Base-by-base conservation (phyloP, 139 green algal genomes). In the Chlorella sp. region DNA sequence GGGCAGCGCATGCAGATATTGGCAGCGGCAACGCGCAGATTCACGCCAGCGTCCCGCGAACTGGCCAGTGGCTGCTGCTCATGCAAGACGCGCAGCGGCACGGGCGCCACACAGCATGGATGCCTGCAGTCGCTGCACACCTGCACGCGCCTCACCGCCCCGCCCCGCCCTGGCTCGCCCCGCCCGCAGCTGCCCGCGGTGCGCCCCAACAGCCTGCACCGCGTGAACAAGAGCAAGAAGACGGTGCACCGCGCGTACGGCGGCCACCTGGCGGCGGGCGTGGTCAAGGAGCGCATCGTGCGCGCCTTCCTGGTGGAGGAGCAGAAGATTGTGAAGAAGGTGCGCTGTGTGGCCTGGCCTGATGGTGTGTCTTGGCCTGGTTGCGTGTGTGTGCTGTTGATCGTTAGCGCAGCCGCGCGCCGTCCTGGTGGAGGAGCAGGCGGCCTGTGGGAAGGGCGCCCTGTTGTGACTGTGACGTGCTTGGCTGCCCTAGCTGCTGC, bases 321-420 rank as follows among this genome's bases (percentile, higher is more conserved):
- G 94, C 97, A 99, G 93, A 99, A 99, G 95, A 99, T 99, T 85
- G 97, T 99, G 26, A 99, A 99, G 95, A 98, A 98, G 94, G 97
- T 98, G 88, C n/a, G 87, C 38, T 79, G n/a, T 24, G 51, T 11
- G 8, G 46, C 46, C 11, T 8, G 11, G 8, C 8, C 46, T 54
- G 46, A 8, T 54, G 46, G 11, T 54, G 46, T 11, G 8, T 8
- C 8, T 8, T 28, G 76, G 43, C 79, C 54, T 78, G 58, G 20
- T 75, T 19, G n/a, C 51, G 58, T 70, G 56, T 32, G n/a, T 48
- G n/a, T 67, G 51, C 51, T 54, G 46, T 7, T n/a, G n/a, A n/a
- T n/a, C n/a, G n/a, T n/a, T n/a, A n/a, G n/a, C n/a, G n/a, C n/a
- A n/a, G n/a, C n/a, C n/a, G n/a, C n/a, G n/a, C n/a, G n/a, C n/a